These are phyloP conservation scores for Brassica nigra DNA, from an alignment of 345 rosid species.

Conservation along the genomic window DNA sequence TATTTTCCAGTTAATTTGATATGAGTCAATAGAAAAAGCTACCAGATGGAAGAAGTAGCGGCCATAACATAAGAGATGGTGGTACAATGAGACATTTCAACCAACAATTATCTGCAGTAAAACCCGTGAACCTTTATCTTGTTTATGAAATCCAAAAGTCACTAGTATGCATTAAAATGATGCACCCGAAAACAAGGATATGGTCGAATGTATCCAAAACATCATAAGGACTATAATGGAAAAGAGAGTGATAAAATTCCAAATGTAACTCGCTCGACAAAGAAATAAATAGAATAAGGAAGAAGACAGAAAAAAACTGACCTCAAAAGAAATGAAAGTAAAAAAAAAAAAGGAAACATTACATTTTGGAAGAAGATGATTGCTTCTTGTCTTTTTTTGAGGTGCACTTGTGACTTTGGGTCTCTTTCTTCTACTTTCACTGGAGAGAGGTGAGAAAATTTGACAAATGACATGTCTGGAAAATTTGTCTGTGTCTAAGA, in stretches of 20 bases:
- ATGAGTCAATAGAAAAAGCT: not conserved
- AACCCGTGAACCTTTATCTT: conserved; percentile 22
- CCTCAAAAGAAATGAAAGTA: conserved; percentile 73
- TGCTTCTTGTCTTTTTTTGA: conserved; percentile 12
- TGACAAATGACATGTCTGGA: conserved; percentile 28
- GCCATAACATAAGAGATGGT: conserved; percentile 10
- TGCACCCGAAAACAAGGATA: conserved; percentile 23
- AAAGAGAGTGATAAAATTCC: conserved; percentile 29
- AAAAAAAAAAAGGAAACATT: conserved; percentile 41
- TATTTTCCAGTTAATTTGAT: not conserved
- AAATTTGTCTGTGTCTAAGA: conserved; percentile 31
- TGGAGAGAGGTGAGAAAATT: not conserved
- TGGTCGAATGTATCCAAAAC: conserved; percentile 43
- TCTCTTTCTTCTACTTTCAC: not conserved
- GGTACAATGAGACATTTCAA: conserved; percentile 18
- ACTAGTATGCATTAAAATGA: not conserved
- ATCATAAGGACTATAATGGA: conserved; percentile 16
- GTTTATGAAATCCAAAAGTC: conserved; percentile 29
- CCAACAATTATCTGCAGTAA: conserved; percentile 23
- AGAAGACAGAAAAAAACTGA: conserved; percentile 23
- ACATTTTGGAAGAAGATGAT: conserved; percentile 49
- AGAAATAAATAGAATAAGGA: conserved; percentile 26
- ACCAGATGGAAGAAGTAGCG: conserved; percentile 9
- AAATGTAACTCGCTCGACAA: conserved; percentile 38
- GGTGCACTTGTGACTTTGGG: conserved; percentile 51